Evolutionary conservation across 1,284 basidiomycete species (phyloP).

Genomic region (Athelia psychrophila): DNA sequence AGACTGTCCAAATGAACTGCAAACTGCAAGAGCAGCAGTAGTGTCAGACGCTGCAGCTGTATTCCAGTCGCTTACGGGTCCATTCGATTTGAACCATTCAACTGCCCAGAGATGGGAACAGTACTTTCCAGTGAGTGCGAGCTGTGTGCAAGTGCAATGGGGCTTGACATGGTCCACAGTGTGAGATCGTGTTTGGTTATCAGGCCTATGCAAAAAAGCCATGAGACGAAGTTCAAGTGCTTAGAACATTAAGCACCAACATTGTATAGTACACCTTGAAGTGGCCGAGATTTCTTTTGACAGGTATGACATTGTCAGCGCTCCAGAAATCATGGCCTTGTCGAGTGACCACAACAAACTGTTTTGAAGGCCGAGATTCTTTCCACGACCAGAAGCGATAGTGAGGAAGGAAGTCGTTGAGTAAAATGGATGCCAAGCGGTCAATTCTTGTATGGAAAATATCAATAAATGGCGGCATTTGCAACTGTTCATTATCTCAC

Average conservation of each 20-base stretch:
- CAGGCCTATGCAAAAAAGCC: neutral
- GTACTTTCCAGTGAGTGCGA: neutral
- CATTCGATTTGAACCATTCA: slow-evolving; percentile 1
- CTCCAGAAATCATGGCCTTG: slow-evolving; percentile 1
- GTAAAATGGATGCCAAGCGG: neutral
- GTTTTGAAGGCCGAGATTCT: neutral
- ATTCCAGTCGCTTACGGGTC: neutral
- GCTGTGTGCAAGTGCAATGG: neutral
- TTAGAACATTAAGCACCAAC: neutral
- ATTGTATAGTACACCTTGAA: neutral
- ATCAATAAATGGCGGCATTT: neutral
- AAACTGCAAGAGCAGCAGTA: too few species aligned
- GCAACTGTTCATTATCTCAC: neutral
- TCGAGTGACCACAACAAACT: neutral
- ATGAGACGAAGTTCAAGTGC: neutral
- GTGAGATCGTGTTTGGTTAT: neutral
- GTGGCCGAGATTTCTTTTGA: neutral
- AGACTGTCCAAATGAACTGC: too few species aligned
- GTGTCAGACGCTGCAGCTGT: too few species aligned
- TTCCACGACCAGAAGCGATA: neutral
- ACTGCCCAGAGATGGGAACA: neutral
- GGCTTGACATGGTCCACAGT: neutral
- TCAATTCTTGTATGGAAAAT: neutral
- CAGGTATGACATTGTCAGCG: neutral
- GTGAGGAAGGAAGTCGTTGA: slow-evolving; percentile 1